These are phyloP conservation scores for Knufia petricola DNA, from an alignment of 2,329 filamentous ascomycete genomes.

Conservation along the genomic window DNA sequence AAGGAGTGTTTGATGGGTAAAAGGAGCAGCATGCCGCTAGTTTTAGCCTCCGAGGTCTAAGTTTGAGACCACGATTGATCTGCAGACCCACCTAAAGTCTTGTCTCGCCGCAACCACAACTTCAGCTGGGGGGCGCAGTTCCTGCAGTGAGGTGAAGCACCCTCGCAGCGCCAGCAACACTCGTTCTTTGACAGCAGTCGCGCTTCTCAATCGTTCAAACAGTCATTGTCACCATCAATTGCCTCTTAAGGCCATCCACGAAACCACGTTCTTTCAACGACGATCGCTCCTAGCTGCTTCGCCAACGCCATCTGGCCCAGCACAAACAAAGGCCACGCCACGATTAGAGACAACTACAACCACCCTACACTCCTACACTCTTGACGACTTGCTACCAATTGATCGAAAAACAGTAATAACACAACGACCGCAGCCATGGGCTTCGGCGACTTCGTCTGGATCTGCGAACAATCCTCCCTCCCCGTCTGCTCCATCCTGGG, in stretches of 20 bases:
- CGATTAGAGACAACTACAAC: not conserved
- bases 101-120: not conserved
- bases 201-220: not conserved
- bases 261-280: not conserved
- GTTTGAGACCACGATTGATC: too few relatives aligned
- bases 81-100: too few relatives aligned
- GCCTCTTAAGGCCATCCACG: too few relatives aligned
- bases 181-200: not conserved
- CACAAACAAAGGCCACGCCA: not conserved
- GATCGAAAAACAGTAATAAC: not conserved
- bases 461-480: conserved; percentile 77
- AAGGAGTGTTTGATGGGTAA: too few relatives aligned
- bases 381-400: not conserved
- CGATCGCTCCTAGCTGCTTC: not conserved
- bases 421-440: conserved; percentile 47
- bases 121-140: not conserved
- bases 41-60: too few relatives aligned
- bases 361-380: too few relatives aligned
- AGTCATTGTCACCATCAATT: not conserved
- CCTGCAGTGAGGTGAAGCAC: not conserved
- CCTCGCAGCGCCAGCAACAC: not conserved
- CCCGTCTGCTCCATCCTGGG: conserved; percentile 84
- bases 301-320: not conserved
- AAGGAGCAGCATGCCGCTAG: too few relatives aligned
- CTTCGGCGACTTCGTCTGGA: conserved; percentile 80